Evolutionary conservation across 2,329 filamentous ascomycete species (phyloP), one percentile per base, ranked within the genome.

Genomic region (Onygenales sp.): DNA sequence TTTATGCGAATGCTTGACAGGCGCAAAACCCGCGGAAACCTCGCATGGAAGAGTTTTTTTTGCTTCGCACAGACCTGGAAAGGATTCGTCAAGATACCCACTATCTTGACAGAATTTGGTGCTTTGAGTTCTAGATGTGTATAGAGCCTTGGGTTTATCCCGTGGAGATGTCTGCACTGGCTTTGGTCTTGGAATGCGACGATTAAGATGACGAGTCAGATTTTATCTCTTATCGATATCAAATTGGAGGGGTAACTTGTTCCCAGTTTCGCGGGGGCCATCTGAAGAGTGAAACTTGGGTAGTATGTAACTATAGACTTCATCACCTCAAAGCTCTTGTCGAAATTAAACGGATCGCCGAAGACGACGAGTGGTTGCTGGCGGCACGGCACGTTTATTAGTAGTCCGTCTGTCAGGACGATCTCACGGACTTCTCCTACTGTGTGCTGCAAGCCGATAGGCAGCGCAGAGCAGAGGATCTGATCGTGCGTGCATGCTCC

Each of bases 301-400:
- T 36, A 47, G 42, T 36, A 47, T 17, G 17, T 17, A 17, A 27
- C 21, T 27, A 4, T 1, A 27, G 21, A 27, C 21, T 5, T 49
- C 40, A 34, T 21, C 2, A 40, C n/a, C 11, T 14, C 2, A 34
- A 49, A 40, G 47, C 36, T 49, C 17, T 37, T 39, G 10, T 36
- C 17, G 40, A 49, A 8, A 40, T 36, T 40, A 27, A 40, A 21
- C 45, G 6, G 47, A 49, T 49, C 47, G 21, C 9, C 47, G 11
- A 31, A 36, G 14, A 31, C 37, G 17, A 40, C 34, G 21, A 27
- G 21, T 40, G 36, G 36, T 32, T 14, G 47, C 21, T 49, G 36
- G 40, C 34, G 47, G 47, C 47, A 49, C 47, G 47, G 47, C 47
- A 42, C 47, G 47, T 32, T 33, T 40, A 27, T 33, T 40, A 27